Conservation (phyloP, 2,329 filamentous ascomycete species). For the Pestalotiopsis sp. region DNA sequence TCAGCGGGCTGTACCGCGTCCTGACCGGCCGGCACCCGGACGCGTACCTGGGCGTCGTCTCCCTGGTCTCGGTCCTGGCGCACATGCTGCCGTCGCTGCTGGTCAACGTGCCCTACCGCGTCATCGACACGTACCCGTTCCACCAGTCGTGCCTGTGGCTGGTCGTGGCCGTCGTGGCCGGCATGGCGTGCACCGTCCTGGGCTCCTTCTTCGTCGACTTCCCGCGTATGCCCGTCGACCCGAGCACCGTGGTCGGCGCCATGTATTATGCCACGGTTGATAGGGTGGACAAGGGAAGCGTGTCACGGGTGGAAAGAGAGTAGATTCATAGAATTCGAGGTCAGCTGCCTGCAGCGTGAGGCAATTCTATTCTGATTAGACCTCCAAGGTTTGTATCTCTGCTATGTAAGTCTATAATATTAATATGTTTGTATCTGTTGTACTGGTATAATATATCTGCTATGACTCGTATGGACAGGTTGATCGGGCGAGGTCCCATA, state of each 20-base stretch:
- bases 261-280: constrained; percentile 33
- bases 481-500: constrained; percentile 2
- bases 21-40: constrained; percentile 33
- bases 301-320: too few species aligned
- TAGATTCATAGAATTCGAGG: too few species aligned
- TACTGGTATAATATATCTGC: not conserved
- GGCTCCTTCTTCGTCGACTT: constrained; percentile 35
- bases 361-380: too few species aligned
- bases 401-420: too few species aligned
- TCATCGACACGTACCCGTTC: constrained; percentile 36
- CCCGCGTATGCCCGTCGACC: constrained; percentile 38
- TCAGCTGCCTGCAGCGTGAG: too few species aligned
- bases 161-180: constrained; percentile 33
- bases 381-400: too few species aligned
- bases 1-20: constrained; percentile 43
- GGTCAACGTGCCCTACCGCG: constrained; percentile 39
- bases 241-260: constrained; percentile 36
- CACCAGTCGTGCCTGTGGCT: constrained; percentile 35
- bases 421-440: not conserved
- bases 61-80: constrained; percentile 34
- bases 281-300: too few species aligned
- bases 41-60: constrained; percentile 34
- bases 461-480: constrained; percentile 6
- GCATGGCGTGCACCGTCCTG: constrained; percentile 38
- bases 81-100: constrained; percentile 41